Conservation (phyloP, 768 basidiomycete species). For the Xerocomus spinulosus region DNA sequence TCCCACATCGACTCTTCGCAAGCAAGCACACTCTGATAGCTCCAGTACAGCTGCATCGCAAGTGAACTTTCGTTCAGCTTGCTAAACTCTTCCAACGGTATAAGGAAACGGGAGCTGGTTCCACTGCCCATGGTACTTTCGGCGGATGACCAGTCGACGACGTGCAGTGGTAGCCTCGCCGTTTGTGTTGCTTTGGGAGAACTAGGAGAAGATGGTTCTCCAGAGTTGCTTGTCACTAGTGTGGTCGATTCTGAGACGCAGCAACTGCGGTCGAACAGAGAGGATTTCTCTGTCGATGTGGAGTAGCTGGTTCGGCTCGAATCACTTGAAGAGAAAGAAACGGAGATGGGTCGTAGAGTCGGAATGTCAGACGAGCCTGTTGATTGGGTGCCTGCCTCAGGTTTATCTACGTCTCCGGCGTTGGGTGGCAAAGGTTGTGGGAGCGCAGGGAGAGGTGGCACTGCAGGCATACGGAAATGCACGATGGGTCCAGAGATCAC, state of each 20-base stretch:
- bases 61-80: slow-evolving; percentile 54
- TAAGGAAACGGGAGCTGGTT: slow-evolving; percentile 32
- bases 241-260: slow-evolving; percentile 27
- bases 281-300: slow-evolving; percentile 31
- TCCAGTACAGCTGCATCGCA: slow-evolving; percentile 66
- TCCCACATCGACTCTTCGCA: slow-evolving; percentile 79
- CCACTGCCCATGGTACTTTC: slow-evolving; percentile 37
- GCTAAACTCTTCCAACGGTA: slow-evolving; percentile 41
- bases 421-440: slow-evolving; percentile 28
- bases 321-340: slow-evolving; percentile 50
- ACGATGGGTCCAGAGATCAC: slow-evolving; percentile 57
- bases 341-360: slow-evolving; percentile 38
- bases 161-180: slow-evolving; percentile 33
- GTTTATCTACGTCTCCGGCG: slow-evolving; percentile 24
- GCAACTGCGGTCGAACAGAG: slow-evolving; percentile 27
- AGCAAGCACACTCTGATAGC: slow-evolving; percentile 57
- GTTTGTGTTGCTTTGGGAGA: slow-evolving; percentile 7
- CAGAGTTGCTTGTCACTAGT: slow-evolving; percentile 16
- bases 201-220: slow-evolving; percentile 20
- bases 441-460: slow-evolving; percentile 56
- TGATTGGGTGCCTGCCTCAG: slow-evolving; percentile 19
- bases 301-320: slow-evolving; percentile 33
- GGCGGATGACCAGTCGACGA: slow-evolving; percentile 44
- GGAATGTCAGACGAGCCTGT: slow-evolving; percentile 10
- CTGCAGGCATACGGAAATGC: slow-evolving; percentile 64